phyloP scores from a whole-genome alignment of 345 rosid genomes.

The Eutrema japonicum region DNA sequence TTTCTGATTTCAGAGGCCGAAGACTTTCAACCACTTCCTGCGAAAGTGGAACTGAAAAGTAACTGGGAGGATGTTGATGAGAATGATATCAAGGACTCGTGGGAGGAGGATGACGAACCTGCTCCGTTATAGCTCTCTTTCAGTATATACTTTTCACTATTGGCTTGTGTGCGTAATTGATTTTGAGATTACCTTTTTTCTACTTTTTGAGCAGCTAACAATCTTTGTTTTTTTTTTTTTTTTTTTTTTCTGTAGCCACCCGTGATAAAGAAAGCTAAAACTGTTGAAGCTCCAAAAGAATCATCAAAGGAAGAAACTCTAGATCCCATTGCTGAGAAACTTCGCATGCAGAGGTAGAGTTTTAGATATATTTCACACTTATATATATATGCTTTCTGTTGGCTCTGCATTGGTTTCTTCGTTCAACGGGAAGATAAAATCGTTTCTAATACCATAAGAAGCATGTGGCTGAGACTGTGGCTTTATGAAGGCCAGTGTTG shows the following conservation, averaged over 20 bases:
- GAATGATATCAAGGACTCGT: conserved; percentile 83
- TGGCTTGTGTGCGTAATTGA: neutral
- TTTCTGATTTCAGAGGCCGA: conserved; percentile 60
- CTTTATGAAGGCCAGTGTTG: no score
- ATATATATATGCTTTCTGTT: no score
- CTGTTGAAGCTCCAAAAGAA: conserved; percentile 45
- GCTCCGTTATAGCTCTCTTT: conserved; percentile 53
- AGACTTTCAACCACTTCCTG: conserved; percentile 54
- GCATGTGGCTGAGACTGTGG: no score
- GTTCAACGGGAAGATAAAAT: no score
- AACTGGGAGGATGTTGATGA: conserved; percentile 93
- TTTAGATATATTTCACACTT: no score
- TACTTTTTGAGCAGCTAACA: no score
- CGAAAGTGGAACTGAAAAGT: conserved; percentile 56
- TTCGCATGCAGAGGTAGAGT: no score
- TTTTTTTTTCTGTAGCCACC: conserved; percentile 44
- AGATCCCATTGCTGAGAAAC: no score
- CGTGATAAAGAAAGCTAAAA: conserved; percentile 49
- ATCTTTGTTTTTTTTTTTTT: neutral
- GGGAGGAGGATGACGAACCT: conserved; percentile 96
- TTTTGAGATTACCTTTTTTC: neutral
- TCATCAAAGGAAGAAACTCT: no score
- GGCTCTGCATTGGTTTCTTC: no score
- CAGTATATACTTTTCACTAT: neutral
- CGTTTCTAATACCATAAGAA: no score